Evolutionary conservation across 2,329 filamentous ascomycete species (phyloP).

Genomic region (Coleophoma cylindrospora): DNA sequence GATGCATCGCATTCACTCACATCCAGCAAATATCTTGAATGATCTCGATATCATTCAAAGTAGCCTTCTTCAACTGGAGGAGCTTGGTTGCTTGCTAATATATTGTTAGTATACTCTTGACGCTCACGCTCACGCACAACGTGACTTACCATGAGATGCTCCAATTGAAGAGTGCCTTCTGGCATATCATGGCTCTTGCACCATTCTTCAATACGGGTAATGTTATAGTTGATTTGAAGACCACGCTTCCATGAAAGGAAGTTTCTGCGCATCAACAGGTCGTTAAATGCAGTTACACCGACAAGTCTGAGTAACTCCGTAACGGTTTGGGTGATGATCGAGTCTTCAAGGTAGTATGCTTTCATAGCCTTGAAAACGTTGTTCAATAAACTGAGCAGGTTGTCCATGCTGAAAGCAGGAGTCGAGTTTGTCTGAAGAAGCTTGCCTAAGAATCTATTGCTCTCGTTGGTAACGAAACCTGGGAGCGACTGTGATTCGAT

Average conservation of each 20-base stretch:
- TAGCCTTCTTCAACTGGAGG: slow-evolving; percentile 97
- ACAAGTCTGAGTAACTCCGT: slow-evolving; percentile 91
- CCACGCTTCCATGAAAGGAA: slow-evolving; percentile 99
- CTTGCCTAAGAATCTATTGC: slow-evolving; percentile 96
- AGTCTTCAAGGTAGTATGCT: slow-evolving; percentile 93
- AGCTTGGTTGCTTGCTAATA: slow-evolving; percentile 91
- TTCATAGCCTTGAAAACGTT: slow-evolving; percentile 99
- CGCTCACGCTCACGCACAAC: too few relatives aligned
- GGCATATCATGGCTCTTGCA: slow-evolving; percentile 99
- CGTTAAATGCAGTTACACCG: slow-evolving; percentile 97
- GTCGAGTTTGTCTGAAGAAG: slow-evolving; percentile 83
- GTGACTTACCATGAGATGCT: slow-evolving; percentile 83
- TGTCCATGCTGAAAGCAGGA: slow-evolving; percentile 99
- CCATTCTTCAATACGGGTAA: slow-evolving; percentile 98
- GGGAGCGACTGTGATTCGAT: slow-evolving; percentile 98
- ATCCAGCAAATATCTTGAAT: slow-evolving; percentile 99
- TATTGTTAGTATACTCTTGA: slow-evolving; percentile 19
- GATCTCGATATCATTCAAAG: slow-evolving; percentile 97
- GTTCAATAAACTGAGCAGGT: slow-evolving; percentile 90
- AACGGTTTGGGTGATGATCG: slow-evolving; percentile 91
- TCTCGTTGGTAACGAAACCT: slow-evolving; percentile 98
- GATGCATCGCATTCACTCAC: slow-evolving; percentile 51
- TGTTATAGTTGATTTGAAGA: slow-evolving; percentile 99
- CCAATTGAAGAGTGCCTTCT: slow-evolving; percentile 91
- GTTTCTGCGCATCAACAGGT: slow-evolving; percentile 93